Evolutionary conservation across 352 stramenopile species (phyloP).

Genomic region (Peronospora destructor): DNA sequence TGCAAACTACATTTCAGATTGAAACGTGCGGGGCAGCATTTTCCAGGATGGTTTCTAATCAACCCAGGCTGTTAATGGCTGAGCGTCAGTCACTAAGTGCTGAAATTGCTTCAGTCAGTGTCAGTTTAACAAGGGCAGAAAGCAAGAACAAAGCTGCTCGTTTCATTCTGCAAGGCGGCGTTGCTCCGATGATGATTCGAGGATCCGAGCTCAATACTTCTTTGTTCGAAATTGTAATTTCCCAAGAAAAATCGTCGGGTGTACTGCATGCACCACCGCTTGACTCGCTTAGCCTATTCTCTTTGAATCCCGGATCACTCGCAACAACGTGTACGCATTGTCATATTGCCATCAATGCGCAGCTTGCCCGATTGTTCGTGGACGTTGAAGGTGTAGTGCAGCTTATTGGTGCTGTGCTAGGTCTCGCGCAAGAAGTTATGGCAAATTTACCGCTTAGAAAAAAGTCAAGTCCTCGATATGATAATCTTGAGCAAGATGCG

Average conservation of each 20-base stretch:
- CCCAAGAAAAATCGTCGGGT: conserved; percentile 27
- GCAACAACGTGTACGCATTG: conserved; percentile 13
- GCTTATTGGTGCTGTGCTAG: conserved; percentile 3
- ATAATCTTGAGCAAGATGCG: background rate
- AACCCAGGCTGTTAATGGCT: conserved; percentile 17
- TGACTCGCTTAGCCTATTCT: conserved; percentile 19
- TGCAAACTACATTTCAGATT: conserved; percentile 22
- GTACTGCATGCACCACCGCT: conserved; percentile 19
- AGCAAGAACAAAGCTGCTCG: background rate
- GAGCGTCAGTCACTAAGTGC: conserved; percentile 24
- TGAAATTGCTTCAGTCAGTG: conserved; percentile 27
- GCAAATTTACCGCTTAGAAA: conserved; percentile 7
- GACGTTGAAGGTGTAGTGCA: conserved; percentile 18
- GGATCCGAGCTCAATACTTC: background rate
- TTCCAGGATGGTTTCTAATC: conserved; percentile 19
- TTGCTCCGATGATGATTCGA: conserved; percentile 12
- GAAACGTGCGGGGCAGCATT: conserved; percentile 22
- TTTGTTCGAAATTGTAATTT: conserved; percentile 20
- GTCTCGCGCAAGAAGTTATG: conserved; percentile 14
- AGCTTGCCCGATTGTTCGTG: conserved; percentile 14
- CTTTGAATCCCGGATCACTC: conserved; percentile 15
- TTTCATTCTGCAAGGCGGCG: conserved; percentile 28
- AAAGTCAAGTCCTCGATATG: background rate
- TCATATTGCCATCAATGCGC: conserved; percentile 10
- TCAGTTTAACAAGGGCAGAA: conserved; percentile 13